Percentiles rank a stretch among this genome's conserved stretches.
These are phyloP conservation scores for Leavenworthia alabamica DNA, from an alignment of 345 rosid species.

Conservation along the genomic window DNA sequence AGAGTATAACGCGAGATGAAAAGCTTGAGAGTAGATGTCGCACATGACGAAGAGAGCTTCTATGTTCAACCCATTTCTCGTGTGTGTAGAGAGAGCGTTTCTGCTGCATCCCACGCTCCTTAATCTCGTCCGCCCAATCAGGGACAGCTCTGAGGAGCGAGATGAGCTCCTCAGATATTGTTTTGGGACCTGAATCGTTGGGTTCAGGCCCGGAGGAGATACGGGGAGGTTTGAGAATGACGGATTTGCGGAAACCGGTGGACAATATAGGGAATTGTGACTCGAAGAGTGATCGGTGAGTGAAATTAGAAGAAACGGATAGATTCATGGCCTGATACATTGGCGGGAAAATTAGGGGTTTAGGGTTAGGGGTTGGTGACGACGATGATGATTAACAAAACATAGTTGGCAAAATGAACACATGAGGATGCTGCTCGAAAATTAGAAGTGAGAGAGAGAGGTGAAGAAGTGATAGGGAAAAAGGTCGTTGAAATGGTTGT, in stretches of 20 bases:
- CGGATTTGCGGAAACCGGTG: slow-evolving; percentile 17
- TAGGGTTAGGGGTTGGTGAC: slow-evolving; percentile 17
- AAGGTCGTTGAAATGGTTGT: slow-evolving; percentile 22
- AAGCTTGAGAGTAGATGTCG: slow-evolving; percentile 68
- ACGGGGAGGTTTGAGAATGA: slow-evolving; percentile 24
- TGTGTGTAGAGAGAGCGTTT: slow-evolving; percentile 67
- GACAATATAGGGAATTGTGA: slow-evolving; percentile 27
- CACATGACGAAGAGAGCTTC: slow-evolving; percentile 81
- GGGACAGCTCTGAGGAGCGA: slow-evolving; percentile 53
- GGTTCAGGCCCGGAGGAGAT: slow-evolving; percentile 22
- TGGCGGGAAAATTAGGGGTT: slow-evolving; percentile 30
- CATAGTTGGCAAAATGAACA: background rate
- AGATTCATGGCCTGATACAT: slow-evolving; percentile 44
- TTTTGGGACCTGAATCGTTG: background rate
- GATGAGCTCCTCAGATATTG: slow-evolving; percentile 5
- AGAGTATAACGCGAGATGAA: slow-evolving; percentile 74
- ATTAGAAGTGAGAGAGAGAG: background rate
- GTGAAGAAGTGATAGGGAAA: slow-evolving; percentile 4
- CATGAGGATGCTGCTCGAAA: background rate
- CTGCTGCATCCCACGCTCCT: slow-evolving; percentile 80
- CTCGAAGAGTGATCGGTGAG: slow-evolving; percentile 28
- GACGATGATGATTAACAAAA: slow-evolving; percentile 15
- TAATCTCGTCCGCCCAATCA: slow-evolving; percentile 73
- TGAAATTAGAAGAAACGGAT: slow-evolving; percentile 38
- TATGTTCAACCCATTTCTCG: slow-evolving; percentile 68